A percentile compares a stretch with the other conserved stretches of the same genome.
These are phyloP conservation scores for Thuja plicata DNA, from an alignment of 83 land plant species.

Conservation along the genomic window DNA sequence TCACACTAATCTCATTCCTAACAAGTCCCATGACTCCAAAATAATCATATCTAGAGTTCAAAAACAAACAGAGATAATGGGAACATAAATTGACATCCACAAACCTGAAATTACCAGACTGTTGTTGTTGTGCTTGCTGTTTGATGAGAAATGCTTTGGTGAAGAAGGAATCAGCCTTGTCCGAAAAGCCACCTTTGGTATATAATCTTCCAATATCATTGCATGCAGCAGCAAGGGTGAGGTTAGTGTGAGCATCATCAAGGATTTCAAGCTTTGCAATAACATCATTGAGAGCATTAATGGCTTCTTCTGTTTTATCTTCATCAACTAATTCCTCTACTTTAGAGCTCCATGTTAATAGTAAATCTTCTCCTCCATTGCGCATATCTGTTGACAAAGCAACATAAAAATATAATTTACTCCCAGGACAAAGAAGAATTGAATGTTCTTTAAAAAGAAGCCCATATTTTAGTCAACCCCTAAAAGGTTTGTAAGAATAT, in stretches of 20 bases:
- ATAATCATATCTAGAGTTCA: background rate
- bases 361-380: background rate
- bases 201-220: constrained; percentile 36
- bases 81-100: background rate
- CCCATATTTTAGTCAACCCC: background rate
- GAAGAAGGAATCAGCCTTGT: constrained; percentile 41
- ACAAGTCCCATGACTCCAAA: background rate
- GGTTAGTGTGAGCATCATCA: constrained; percentile 13
- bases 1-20: background rate
- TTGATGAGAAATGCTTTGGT: constrained; percentile 29
- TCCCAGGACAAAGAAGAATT: background rate
- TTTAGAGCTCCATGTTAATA: constrained; percentile 26
- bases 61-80: background rate
- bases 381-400: background rate
- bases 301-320: constrained; percentile 39
- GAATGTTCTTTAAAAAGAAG: background rate
- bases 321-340: constrained; percentile 49
- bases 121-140: background rate
- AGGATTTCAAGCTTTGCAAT: constrained; percentile 22
- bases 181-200: constrained; percentile 26
- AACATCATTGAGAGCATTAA: constrained; percentile 27
- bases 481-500: background rate
- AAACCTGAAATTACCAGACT: background rate
- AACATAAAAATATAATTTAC: background rate
- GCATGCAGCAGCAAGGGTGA: constrained; percentile 38